Evolutionary conservation across 176 grass and related monocot species (phyloP).

Genomic region (Zoysia pacifica): DNA sequence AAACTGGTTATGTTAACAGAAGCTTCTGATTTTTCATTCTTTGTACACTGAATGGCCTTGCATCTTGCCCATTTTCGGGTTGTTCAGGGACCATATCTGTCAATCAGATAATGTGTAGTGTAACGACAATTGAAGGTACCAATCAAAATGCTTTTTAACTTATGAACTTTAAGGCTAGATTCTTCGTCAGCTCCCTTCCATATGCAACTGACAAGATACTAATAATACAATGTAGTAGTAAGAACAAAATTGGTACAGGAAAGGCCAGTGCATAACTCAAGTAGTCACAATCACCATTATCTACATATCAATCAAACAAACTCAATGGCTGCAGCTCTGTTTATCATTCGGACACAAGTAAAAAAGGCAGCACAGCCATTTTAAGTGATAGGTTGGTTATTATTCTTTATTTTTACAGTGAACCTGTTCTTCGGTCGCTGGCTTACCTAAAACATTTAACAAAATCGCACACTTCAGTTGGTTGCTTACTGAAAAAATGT

Average conservation of each 20-base stretch:
- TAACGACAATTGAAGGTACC: not conserved
- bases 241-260: slow-evolving; percentile 27
- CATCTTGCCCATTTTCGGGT: not conserved
- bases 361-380: not conserved
- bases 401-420: no score
- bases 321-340: not conserved
- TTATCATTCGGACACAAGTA: not conserved
- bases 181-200: slow-evolving; percentile 18
- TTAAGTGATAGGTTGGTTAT: no score
- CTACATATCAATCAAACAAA: not conserved
- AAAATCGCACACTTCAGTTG: no score
- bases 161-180: not conserved
- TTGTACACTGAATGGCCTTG: not conserved
- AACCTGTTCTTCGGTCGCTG: no score
- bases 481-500: slow-evolving; percentile 32
- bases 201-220: slow-evolving; percentile 20
- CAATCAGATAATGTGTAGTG: not conserved
- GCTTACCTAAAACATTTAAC: no score
- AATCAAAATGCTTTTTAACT: not conserved
- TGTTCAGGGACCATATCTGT: not conserved
- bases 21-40: not conserved
- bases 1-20: slow-evolving; percentile 2
- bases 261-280: slow-evolving; percentile 15
- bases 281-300: slow-evolving; percentile 2
- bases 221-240: slow-evolving; percentile 21